phyloP scores from a whole-genome alignment of 2,329 filamentous ascomycete species.

The Sporothrix luriei region DNA sequence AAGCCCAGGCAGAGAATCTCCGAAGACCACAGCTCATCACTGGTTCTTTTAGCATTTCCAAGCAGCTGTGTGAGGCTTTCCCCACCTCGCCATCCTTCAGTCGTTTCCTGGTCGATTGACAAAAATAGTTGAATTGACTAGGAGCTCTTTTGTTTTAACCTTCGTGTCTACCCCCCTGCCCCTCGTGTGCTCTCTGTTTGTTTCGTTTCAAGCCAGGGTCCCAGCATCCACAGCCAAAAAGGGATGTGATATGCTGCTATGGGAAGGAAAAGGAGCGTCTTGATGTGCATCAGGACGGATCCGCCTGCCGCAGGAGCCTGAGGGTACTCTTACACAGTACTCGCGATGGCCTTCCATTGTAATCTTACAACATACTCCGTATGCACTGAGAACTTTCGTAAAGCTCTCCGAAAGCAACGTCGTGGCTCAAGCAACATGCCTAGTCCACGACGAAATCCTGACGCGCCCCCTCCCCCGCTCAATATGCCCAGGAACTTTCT shows the following conservation, averaged over 20 bases:
- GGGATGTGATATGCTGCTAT: slow-evolving; percentile 11
- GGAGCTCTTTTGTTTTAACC: slow-evolving; percentile 3
- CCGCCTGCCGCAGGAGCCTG: neutral
- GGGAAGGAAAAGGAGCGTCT: slow-evolving; percentile 5
- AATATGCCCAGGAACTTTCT: neutral
- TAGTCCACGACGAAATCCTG: neutral
- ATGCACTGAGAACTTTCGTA: neutral
- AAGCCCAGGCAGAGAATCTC: neutral
- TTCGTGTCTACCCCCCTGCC: neutral
- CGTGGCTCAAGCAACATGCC: slow-evolving; percentile 30
- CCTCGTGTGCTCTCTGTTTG: slow-evolving; percentile 15
- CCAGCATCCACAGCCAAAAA: slow-evolving; percentile 12
- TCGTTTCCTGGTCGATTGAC: slow-evolving; percentile 20
- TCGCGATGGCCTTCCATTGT: neutral
- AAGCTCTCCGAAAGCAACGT: slow-evolving; percentile 25
- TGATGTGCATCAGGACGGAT: slow-evolving; percentile 7
- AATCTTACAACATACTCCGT: neutral
- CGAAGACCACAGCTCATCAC: slow-evolving; percentile 9
- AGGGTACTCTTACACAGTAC: neutral
- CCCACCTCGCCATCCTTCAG: neutral
- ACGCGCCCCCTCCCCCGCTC: neutral
- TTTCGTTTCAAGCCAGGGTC: slow-evolving; percentile 29
- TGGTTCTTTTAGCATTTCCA: slow-evolving; percentile 5
- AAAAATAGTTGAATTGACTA: slow-evolving; percentile 18
- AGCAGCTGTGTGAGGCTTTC: slow-evolving; percentile 19